A percentile compares a stretch with the other conserved stretches of the same genome.
These are phyloP conservation scores for Cladosporium austrohemisphaericum DNA, from an alignment of 2,329 filamentous ascomycete genomes.

Conservation along the genomic window DNA sequence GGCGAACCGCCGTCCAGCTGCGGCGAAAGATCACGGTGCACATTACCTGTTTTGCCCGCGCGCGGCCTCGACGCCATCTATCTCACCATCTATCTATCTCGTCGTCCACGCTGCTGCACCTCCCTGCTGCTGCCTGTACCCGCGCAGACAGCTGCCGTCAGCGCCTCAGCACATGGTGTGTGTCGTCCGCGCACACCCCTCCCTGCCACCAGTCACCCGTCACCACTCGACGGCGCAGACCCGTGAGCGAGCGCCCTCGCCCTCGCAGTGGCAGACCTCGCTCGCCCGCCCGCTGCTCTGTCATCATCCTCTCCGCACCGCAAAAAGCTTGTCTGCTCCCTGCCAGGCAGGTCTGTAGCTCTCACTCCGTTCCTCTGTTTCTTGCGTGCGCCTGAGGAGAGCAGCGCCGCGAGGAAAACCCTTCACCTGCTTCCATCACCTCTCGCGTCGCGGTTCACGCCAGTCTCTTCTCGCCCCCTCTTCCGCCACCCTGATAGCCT, in stretches of 20 bases:
- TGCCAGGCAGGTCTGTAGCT: conserved; percentile 5
- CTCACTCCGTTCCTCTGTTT: conserved; percentile 6
- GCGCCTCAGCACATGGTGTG: background rate
- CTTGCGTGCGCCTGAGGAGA: background rate
- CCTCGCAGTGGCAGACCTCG: background rate
- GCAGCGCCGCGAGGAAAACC: background rate
- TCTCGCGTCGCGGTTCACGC: background rate
- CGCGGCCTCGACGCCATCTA: too few species aligned
- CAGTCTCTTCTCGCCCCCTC: background rate
- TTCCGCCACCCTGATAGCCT: conserved; percentile 6
- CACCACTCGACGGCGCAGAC: background rate
- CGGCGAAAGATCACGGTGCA: too few species aligned
- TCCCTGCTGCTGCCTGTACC: conserved; percentile 3
- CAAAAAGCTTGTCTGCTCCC: conserved; percentile 10
- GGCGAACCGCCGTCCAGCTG: too few species aligned
- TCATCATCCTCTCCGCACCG: conserved; percentile 15
- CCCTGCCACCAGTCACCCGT: background rate
- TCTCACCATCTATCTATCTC: background rate
- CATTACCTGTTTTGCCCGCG: too few species aligned
- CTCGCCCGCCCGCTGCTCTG: conserved; percentile 6
- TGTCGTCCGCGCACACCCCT: background rate
- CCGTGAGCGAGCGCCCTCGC: background rate
- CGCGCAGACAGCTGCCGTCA: conserved; percentile 12
- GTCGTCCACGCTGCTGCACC: conserved; percentile 1
- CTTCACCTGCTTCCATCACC: conserved; percentile 5